A percentile compares a stretch with the other conserved stretches of the same genome.
phyloP scores from a whole-genome alignment of 345 rosid genomes.

The Arabidopsis suecica region DNA sequence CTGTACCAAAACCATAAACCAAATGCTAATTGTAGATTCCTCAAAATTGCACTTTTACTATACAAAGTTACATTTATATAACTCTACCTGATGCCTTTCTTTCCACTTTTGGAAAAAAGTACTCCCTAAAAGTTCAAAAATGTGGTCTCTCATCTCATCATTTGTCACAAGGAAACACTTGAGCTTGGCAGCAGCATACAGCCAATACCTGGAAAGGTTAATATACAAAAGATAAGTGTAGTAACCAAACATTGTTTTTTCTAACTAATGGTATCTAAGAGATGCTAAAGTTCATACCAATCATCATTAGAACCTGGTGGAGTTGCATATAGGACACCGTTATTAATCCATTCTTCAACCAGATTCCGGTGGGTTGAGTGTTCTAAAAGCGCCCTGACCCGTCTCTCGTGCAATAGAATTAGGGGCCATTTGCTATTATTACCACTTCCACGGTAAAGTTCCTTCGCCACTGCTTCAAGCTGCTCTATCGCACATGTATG shows the following conservation, averaged over 20 bases:
- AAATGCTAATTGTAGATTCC: slow-evolving; percentile 18
- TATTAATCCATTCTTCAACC: slow-evolving; percentile 70
- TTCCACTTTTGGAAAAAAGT: slow-evolving; percentile 82
- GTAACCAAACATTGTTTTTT: not conserved
- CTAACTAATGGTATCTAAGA: not conserved
- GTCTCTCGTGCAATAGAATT: slow-evolving; percentile 73
- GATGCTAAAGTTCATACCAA: slow-evolving; percentile 55
- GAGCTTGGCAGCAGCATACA: slow-evolving; percentile 80
- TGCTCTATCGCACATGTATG: slow-evolving; percentile 58
- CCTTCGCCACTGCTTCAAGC: slow-evolving; percentile 80
- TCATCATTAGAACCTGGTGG: slow-evolving; percentile 96
- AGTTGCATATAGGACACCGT: slow-evolving; percentile 66
- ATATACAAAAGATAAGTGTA: not conserved
- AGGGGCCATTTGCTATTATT: slow-evolving; percentile 74
- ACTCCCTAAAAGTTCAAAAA: slow-evolving; percentile 77
- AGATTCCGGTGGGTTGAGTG: slow-evolving; percentile 55
- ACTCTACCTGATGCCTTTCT: slow-evolving; percentile 71
- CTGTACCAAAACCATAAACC: slow-evolving; percentile 42
- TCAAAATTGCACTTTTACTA: slow-evolving; percentile 11
- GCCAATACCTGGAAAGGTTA: slow-evolving; percentile 72
- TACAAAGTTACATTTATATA: not conserved
- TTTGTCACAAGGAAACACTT: slow-evolving; percentile 83
- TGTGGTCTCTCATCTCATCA: slow-evolving; percentile 97
- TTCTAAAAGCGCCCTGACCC: slow-evolving; percentile 61
- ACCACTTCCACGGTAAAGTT: slow-evolving; percentile 54